Evolutionary conservation across 169 alveolate species (phyloP), one percentile per base, ranked within the genome.

Genomic region (Eimeria mitis): DNA sequence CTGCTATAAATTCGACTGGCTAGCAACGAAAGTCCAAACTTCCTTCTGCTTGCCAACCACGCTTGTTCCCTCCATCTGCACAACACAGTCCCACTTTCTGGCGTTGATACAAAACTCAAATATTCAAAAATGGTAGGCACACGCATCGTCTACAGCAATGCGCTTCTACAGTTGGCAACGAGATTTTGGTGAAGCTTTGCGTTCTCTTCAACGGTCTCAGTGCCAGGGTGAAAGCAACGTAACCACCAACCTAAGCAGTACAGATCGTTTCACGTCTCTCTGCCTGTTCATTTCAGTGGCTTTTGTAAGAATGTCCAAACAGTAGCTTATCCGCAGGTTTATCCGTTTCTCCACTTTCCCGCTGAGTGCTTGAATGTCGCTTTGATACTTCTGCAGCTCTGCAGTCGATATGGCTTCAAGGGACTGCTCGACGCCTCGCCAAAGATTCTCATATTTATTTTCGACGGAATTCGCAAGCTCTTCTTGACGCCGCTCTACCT

Each of bases 211-310:
- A n/a, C 83, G 21, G 78, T 47, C 59, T 14, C n/a, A n/a, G n/a
- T n/a, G n/a, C n/a, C n/a, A n/a, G n/a, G n/a, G n/a, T n/a, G n/a
- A n/a, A n/a, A n/a, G n/a, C n/a, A n/a, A n/a, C n/a, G n/a, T n/a
- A n/a, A n/a, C n/a, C n/a, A n/a, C 90, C 40, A 83, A 83, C 90
- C 90, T 83, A 76, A 83, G 92, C 65, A 87, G 78, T 44, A 87
- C 81, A 37, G 78, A 40, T 42, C 92, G 92, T 44, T 87, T 87
- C 49, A 87, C 34, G 52, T 87, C 83, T 25, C 31, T 63, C 28
- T 63, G 59, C 63, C 65, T 61, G 78, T 49, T 49, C 63, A 54
- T 63, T 59, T 59, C 81, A 47, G 92, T 14, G 13, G 92, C 92
- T 16, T 63, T 87, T 61, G 92, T 65, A 28, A 87, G 92, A 13